Evolutionary conservation across 306 rosid species (phyloP), one percentile per base, ranked within the genome.

Genomic region (Mucuna pruriens): DNA sequence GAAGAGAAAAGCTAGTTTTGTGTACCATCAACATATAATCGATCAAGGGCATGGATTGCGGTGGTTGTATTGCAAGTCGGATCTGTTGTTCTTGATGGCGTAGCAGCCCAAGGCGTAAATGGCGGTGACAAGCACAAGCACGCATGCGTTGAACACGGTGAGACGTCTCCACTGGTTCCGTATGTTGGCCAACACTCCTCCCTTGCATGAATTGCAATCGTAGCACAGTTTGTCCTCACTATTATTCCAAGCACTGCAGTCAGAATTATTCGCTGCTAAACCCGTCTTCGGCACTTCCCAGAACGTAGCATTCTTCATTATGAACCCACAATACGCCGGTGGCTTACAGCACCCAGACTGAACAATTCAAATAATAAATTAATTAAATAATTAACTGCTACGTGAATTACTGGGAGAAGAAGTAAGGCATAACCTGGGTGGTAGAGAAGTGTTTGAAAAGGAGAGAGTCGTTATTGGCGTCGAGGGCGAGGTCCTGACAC

Each of bases 331-430:
- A 42, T 84, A 78, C 16, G 75, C 68, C 0, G 97, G 97, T 10
- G 97, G 99, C 87, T 91, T 93, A 85, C 99, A 95, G 13, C 99
- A 95, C 26, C 97, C 97, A 31, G 91, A 79, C 99, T 93, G 71
- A 23, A 73, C 49, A 49, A 4, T 12, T 4, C 5, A 5, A 20
- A 40, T n/a, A 52, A 8, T 10, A 55, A 9, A 20, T 39, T 63
- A 65, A 0, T 20, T 9, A 36, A 55, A 20, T 26, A 52, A 20
- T 7, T 55, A 3, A 23, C 26, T 45, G 65, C 60, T 58, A 17
- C 65, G 0, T 2, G n/a, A n/a, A n/a, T n/a, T n/a, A n/a, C n/a
- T 48, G 6, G 17, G n/a, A 19, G 26, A 2, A 52, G 13, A 20
- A 54, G 7, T 3, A 20, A 11, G 1, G 5, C 1, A 26, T 0